A percentile compares a stretch with the other conserved stretches of the same genome.
Conservation (phyloP, 345 rosid genomes). For the Euphorbia peplus region DNA sequence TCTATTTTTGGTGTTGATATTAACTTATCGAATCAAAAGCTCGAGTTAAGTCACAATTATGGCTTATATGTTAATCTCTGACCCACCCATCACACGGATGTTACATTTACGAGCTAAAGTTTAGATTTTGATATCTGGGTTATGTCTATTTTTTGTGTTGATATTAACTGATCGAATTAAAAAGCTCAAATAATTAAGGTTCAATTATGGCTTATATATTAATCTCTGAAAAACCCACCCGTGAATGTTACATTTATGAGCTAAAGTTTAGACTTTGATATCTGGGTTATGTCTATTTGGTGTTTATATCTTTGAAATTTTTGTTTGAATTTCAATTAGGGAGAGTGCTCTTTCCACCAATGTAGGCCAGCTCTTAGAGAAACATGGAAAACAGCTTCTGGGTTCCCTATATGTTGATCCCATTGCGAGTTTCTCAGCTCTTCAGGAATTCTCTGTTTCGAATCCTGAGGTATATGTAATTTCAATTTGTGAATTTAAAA, state of each 20-base stretch:
- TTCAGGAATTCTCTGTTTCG: slow-evolving; percentile 83
- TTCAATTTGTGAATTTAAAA: background rate
- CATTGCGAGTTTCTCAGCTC: slow-evolving; percentile 66
- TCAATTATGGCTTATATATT: too few relatives aligned
- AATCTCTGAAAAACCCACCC: too few relatives aligned
- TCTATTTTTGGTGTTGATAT: background rate
- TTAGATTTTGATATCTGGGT: too few relatives aligned
- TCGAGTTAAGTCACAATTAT: too few relatives aligned
- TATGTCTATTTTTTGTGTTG: too few relatives aligned
- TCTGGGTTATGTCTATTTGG: background rate
- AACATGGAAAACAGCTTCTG: slow-evolving; percentile 62
- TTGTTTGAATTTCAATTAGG: slow-evolving; percentile 39
- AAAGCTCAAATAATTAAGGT: too few relatives aligned
- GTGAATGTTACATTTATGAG: background rate
- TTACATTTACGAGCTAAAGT: too few relatives aligned
- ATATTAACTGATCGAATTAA: too few relatives aligned
- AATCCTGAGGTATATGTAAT: slow-evolving; percentile 66
- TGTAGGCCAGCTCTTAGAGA: slow-evolving; percentile 68
- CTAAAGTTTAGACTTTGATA: background rate
- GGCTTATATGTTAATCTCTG: too few relatives aligned
- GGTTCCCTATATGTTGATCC: slow-evolving; percentile 75
- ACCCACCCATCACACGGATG: too few relatives aligned
- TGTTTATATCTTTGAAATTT: background rate
- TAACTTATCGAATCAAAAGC: too few relatives aligned
- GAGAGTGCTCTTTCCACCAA: slow-evolving; percentile 56